These are phyloP conservation scores for Mediolabrus comicus DNA, from an alignment of 108 stramenopile species.

Conservation along the genomic window DNA sequence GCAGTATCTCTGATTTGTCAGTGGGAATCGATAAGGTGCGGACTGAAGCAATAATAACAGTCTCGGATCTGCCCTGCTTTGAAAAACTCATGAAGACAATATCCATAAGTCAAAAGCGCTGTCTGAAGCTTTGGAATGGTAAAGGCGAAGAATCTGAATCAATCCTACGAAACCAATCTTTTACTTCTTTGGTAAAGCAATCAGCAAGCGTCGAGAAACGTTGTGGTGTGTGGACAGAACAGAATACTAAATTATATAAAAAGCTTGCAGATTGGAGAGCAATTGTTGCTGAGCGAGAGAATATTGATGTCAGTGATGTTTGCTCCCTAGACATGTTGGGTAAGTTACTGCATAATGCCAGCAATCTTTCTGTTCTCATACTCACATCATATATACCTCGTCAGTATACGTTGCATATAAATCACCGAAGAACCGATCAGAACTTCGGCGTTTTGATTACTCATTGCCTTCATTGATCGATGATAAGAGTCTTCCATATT, in stretches of 20 bases:
- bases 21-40: neutral
- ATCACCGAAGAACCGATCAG: neutral
- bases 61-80: constrained; percentile 57
- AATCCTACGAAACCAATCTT: constrained; percentile 34
- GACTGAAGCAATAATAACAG: constrained; percentile 11
- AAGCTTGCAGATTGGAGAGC: constrained; percentile 60
- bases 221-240: constrained; percentile 42
- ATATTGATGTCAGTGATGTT: constrained; percentile 38
- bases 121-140: constrained; percentile 59
- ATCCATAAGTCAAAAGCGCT: constrained; percentile 64
- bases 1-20: neutral
- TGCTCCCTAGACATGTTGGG: constrained; percentile 65
- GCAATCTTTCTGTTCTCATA: too few species aligned
- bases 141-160: constrained; percentile 36
- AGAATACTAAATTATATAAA: constrained; percentile 58
- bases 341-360: too few species aligned
- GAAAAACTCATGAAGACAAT: constrained; percentile 60
- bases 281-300: constrained; percentile 40
- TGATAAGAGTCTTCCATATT: neutral
- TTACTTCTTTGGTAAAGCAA: constrained; percentile 47
- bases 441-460: neutral
- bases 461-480: neutral
- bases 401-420: neutral
- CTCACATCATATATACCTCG: too few species aligned
- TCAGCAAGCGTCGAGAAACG: constrained; percentile 23